These are phyloP conservation scores for Petrea volubilis DNA, from an alignment of 257 asterid species.

Conservation along the genomic window DNA sequence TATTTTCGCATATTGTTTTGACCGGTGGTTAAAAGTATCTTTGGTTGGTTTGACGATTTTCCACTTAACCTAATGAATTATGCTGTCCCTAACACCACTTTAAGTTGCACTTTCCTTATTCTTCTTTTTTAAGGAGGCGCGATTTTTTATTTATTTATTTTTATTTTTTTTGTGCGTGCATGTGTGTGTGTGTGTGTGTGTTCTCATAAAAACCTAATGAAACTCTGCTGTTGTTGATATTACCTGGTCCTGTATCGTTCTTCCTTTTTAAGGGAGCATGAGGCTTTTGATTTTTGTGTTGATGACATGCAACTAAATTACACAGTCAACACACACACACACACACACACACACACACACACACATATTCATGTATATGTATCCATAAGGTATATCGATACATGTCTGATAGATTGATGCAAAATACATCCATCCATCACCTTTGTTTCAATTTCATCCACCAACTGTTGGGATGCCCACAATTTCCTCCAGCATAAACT, in stretches of 20 bases:
- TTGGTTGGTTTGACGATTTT: background rate
- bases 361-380: background rate
- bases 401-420: background rate
- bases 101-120: background rate
- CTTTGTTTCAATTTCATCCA: background rate
- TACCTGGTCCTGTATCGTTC: too few species aligned
- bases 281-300: background rate
- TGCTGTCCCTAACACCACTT: background rate
- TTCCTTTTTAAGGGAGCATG: too few species aligned
- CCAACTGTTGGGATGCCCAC: background rate
- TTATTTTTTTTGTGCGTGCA: too few species aligned
- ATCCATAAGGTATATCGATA: background rate
- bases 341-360: background rate
- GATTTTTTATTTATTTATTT: too few species aligned
- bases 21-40: background rate
- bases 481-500: background rate
- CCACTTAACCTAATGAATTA: background rate
- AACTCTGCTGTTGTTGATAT: background rate
- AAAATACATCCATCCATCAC: background rate
- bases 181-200: background rate
- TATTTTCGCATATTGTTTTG: background rate
- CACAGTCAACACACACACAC: background rate
- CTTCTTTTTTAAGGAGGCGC: too few species aligned
- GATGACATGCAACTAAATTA: background rate
- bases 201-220: background rate